A percentile compares a stretch with the other conserved stretches of the same genome.
Evolutionary conservation across 2,329 filamentous ascomycete species (phyloP).

Genomic region (Trichoderma hamatum): DNA sequence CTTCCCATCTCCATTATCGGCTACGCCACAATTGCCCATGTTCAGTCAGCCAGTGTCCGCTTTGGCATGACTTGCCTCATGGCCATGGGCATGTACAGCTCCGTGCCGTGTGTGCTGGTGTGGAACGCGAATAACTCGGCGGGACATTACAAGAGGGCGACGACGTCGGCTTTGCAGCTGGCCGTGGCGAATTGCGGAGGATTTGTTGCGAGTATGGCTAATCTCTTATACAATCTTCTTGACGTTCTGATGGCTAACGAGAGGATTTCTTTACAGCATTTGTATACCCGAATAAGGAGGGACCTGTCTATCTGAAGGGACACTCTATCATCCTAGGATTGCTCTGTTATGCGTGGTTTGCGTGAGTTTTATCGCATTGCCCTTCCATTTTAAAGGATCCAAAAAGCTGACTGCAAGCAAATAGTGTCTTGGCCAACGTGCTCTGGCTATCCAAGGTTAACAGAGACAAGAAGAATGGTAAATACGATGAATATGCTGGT

Average conservation of each 20-base stretch:
- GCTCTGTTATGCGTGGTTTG: slow-evolving; percentile 64
- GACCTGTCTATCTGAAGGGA: slow-evolving; percentile 61
- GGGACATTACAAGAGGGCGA: slow-evolving; percentile 71
- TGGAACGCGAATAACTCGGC: slow-evolving; percentile 71
- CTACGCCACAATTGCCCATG: slow-evolving; percentile 65
- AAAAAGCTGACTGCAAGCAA: neutral
- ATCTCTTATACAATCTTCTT: neutral
- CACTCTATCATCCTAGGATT: slow-evolving; percentile 64
- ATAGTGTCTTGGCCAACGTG: slow-evolving; percentile 62
- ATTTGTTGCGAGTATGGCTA: slow-evolving; percentile 59
- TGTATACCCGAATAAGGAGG: slow-evolving; percentile 60
- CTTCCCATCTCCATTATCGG: slow-evolving; percentile 67
- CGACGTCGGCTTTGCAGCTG: slow-evolving; percentile 66
- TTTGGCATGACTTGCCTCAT: slow-evolving; percentile 71
- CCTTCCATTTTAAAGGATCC: neutral
- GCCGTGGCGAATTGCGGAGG: slow-evolving; percentile 69
- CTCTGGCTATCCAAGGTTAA: slow-evolving; percentile 67
- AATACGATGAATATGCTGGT: slow-evolving; percentile 59
- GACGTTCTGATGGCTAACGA: neutral
- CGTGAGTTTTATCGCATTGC: slow-evolving; percentile 50
- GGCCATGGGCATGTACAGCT: slow-evolving; percentile 65
- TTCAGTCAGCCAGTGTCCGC: slow-evolving; percentile 53
- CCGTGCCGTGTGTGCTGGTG: slow-evolving; percentile 64
- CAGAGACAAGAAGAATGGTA: slow-evolving; percentile 61
- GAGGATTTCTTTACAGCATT: slow-evolving; percentile 47